phyloP scores from a whole-genome alignment of 2,329 filamentous ascomycete species.

The Plenodomus biglobosus region DNA sequence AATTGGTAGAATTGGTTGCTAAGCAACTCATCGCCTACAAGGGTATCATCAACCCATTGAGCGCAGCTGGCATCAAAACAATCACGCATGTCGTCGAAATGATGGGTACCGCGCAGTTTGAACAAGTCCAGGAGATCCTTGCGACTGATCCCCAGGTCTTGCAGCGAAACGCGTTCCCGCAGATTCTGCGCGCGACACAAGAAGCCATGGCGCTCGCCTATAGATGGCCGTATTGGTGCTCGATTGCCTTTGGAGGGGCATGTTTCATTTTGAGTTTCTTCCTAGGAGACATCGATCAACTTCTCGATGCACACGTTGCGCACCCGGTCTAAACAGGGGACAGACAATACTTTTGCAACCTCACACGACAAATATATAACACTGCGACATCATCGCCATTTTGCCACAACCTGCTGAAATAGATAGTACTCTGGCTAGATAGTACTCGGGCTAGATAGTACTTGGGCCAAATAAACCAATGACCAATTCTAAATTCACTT shows the following conservation, averaged over 20 bases:
- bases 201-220: conserved; percentile 61
- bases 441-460: no score
- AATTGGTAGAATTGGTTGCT: conserved; percentile 25
- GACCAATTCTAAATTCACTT: no score
- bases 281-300: conserved; percentile 56
- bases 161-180: conserved; percentile 38
- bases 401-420: no score
- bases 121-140: conserved; percentile 49
- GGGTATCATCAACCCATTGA: conserved; percentile 47
- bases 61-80: conserved; percentile 50
- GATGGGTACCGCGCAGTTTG: conserved; percentile 39
- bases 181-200: conserved; percentile 58
- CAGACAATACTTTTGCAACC: no score
- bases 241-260: conserved; percentile 62
- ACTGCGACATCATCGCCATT: no score
- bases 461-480: no score
- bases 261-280: conserved; percentile 61
- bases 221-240: conserved; percentile 62
- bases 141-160: conserved; percentile 51
- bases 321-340: conserved; percentile 3
- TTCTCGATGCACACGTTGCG: conserved; percentile 23
- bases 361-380: no score
- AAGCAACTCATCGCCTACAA: conserved; percentile 52
- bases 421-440: no score
- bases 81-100: conserved; percentile 50